Percentiles rank a stretch among this genome's conserved stretches.
Conservation (phyloP, 2,329 filamentous ascomycete genomes). For the Epicoccum sorghinum region DNA sequence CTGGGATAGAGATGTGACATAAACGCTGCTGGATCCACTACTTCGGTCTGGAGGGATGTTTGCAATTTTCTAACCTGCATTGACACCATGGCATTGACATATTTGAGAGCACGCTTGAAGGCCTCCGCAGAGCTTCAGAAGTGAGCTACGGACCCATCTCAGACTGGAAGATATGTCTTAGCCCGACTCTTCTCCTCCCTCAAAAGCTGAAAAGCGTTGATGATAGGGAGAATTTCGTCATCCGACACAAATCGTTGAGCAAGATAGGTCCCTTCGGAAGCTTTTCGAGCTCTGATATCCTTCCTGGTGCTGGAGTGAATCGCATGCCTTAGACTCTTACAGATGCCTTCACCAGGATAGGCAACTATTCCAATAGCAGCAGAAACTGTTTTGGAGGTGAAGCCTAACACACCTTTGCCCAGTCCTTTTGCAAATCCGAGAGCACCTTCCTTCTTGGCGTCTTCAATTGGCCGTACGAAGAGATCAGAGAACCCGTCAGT, state of each 20-base stretch:
- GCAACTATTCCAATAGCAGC: slow-evolving; percentile 17
- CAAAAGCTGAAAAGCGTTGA: slow-evolving; percentile 6
- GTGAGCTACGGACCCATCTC: too few species aligned
- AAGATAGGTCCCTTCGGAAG: slow-evolving; percentile 5
- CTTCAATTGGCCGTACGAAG: slow-evolving; percentile 39
- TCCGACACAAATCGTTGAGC: neutral
- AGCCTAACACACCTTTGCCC: slow-evolving; percentile 37
- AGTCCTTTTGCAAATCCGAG: slow-evolving; percentile 44
- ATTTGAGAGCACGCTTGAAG: too few species aligned
- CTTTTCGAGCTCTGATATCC: slow-evolving; percentile 9
- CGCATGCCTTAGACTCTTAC: slow-evolving; percentile 16
- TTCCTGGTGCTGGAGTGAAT: slow-evolving; percentile 1
- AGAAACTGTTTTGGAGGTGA: slow-evolving; percentile 4
- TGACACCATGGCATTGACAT: too few species aligned
- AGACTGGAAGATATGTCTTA: too few species aligned
- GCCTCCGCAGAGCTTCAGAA: too few species aligned
- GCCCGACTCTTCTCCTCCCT: neutral
- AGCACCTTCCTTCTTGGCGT: slow-evolving; percentile 39
- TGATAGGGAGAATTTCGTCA: neutral
- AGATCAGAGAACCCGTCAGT: slow-evolving; percentile 42
- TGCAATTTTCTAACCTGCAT: too few species aligned
- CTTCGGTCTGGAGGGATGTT: too few species aligned
- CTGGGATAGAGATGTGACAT: too few species aligned
- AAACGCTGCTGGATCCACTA: too few species aligned
- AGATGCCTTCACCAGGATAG: slow-evolving; percentile 25